Conservation (phyloP, 1,284 basidiomycete species). For the Fistulina hepatica region DNA sequence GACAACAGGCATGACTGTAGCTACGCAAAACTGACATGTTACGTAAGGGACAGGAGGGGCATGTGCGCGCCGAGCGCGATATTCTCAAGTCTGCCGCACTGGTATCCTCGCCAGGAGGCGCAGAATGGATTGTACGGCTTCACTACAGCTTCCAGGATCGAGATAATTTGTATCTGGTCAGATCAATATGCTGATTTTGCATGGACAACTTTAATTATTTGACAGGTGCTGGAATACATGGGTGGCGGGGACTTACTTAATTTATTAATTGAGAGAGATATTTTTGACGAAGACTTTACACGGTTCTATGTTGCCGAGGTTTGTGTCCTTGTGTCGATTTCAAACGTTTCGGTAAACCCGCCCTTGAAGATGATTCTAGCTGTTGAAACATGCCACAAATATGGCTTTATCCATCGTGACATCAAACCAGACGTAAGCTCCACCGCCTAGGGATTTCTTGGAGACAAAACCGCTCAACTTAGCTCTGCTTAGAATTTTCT, state of each 20-base stretch:
- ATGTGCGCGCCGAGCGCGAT: conserved; percentile 86
- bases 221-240: conserved; percentile 74
- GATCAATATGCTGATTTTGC: conserved; percentile 7
- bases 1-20: conserved; percentile 30
- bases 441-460: conserved; percentile 15
- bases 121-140: conserved; percentile 90
- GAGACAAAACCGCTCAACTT: conserved; percentile 19
- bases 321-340: conserved; percentile 14
- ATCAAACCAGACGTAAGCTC: conserved; percentile 88
- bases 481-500: conserved; percentile 71
- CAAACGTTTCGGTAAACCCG: conserved; percentile 13
- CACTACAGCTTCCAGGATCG: conserved; percentile 89
- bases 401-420: conserved; percentile 95
- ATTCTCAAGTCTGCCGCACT: conserved; percentile 74
- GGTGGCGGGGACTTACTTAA: conserved; percentile 94
- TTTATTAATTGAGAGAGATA: conserved; percentile 86
- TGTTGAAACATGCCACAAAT: conserved; percentile 86
- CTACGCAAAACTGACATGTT: conserved; percentile 95
- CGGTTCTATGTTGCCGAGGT: conserved; percentile 94
- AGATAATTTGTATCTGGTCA: conserved; percentile 85
- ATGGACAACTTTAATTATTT: conserved; percentile 1
- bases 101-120: conserved; percentile 54
- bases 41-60: conserved; percentile 95
- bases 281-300: conserved; percentile 90
- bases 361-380: conserved; percentile 81